phyloP scores from a whole-genome alignment of 2,329 filamentous ascomycete species.

The Zymoseptoria brevis region DNA sequence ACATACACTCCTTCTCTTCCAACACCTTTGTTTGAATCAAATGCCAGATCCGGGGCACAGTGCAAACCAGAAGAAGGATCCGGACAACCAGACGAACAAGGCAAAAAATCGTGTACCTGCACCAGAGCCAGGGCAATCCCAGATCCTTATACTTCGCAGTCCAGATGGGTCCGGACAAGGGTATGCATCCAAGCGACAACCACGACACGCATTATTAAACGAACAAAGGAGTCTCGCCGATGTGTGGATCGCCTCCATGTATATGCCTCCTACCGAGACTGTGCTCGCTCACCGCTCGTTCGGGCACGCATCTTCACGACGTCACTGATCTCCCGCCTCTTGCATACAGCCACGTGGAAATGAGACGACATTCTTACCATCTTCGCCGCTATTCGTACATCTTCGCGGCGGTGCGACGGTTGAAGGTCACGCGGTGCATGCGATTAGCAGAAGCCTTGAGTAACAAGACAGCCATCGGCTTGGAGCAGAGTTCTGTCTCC shows the following conservation, averaged over 20 bases:
- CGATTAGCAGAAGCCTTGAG: neutral
- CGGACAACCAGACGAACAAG: neutral
- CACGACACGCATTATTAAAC: neutral
- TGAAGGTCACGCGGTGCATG: neutral
- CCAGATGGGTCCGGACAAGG: neutral
- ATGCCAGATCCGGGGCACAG: neutral
- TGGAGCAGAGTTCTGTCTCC: neutral
- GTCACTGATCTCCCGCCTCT: neutral
- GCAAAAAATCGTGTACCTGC: neutral
- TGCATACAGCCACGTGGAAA: neutral
- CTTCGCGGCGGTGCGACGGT: neutral
- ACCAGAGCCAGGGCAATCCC: neutral
- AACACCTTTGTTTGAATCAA: neutral
- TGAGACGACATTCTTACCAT: neutral
- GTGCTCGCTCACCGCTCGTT: neutral
- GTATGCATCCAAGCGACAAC: neutral
- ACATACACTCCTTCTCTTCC: neutral
- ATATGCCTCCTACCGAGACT: neutral
- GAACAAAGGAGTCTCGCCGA: neutral
- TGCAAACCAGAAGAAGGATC: neutral
- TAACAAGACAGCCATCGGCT: neutral
- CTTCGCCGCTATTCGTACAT: neutral
- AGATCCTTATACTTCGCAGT: neutral
- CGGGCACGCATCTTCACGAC: neutral
- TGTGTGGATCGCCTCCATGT: neutral